Evolutionary conservation across 2,329 filamentous ascomycete species (phyloP), one percentile per base, ranked within the genome.

Genomic region (Pochonia chlamydosporia): DNA sequence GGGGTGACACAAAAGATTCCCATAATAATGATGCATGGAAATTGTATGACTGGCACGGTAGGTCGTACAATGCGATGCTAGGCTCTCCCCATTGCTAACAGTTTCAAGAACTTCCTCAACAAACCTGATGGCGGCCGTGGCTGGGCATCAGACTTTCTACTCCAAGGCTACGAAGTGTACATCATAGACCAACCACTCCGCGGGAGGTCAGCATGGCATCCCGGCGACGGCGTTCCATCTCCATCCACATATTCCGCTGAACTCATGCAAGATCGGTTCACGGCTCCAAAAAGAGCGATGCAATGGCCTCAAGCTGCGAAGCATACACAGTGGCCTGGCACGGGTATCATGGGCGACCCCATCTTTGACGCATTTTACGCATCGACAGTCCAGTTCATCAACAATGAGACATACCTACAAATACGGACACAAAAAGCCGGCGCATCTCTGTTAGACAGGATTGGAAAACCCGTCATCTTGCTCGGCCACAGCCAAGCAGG

Each of bases 401-500:
- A 48, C 49, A 60, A 69, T 48, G 49, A 56, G 42, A 55, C 54
- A 11, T 54, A 59, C 24, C 65, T 70, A 55, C 63, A 75, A 53
- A 50, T 45, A 3, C 59, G 62, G 3, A 60, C 68, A 31, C 68
- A 66, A 47, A 58, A 50, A 3, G 70, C 70, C 10, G 68, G 72
- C 3, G 64, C 66, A 3, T 66, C 63, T 2, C 62, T 74, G 2
- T 56, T 74, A 5, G 70, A 73, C 50, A 63, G 52, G 48, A 71
- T 74, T 48, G 69, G 63, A 36, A 64, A 54, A 44, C 69, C 69
- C 1, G 61, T 52, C n/a, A 52, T 72, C 24, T 49, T 72, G 16
- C 33, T 72, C 18, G 70, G 65, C 21, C 73, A 78, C 53, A 75
- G 70, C 18, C 68, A 74, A 50, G 75, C 72, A 2, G 71, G 70